Conservation (phyloP, 2,329 filamentous ascomycete species). For the Penicillium frequentans region DNA sequence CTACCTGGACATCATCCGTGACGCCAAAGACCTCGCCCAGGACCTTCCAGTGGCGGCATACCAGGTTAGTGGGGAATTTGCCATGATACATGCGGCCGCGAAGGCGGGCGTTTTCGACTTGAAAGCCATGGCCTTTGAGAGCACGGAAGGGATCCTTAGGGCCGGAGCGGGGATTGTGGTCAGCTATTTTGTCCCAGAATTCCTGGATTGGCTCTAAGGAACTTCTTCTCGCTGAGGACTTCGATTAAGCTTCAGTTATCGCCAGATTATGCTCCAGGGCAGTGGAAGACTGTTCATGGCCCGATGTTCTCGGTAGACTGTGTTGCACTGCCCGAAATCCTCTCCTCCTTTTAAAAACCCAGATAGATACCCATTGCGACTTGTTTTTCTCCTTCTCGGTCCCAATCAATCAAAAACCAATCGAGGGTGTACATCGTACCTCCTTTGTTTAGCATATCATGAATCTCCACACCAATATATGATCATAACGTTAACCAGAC, state of each 20-base stretch:
- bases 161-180: conserved; percentile 92
- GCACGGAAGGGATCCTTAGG: conserved; percentile 86
- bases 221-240: not conserved
- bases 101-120: conserved; percentile 96
- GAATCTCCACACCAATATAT: not conserved
- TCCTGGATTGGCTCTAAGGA: conserved; percentile 60
- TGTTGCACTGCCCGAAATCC: not conserved
- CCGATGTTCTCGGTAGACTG: not conserved
- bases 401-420: not conserved
- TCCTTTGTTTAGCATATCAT: not conserved
- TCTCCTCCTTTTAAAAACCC: not conserved
- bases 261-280: not conserved
- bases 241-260: not conserved
- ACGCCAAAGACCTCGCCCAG: conserved; percentile 89
- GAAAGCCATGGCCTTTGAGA: conserved; percentile 91
- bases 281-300: not conserved
- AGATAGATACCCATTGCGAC: conserved; percentile 1
- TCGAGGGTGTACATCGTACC: not conserved
- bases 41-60: conserved; percentile 94
- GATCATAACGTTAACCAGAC: not conserved
- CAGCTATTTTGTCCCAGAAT: conserved; percentile 88
- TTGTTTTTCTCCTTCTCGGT: not conserved
- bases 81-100: conserved; percentile 95
- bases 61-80: conserved; percentile 94
- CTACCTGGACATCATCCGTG: conserved; percentile 96